Evolutionary conservation across 768 basidiomycete species (phyloP), one percentile per base, ranked within the genome.

Genomic region (Serendipita sp.): DNA sequence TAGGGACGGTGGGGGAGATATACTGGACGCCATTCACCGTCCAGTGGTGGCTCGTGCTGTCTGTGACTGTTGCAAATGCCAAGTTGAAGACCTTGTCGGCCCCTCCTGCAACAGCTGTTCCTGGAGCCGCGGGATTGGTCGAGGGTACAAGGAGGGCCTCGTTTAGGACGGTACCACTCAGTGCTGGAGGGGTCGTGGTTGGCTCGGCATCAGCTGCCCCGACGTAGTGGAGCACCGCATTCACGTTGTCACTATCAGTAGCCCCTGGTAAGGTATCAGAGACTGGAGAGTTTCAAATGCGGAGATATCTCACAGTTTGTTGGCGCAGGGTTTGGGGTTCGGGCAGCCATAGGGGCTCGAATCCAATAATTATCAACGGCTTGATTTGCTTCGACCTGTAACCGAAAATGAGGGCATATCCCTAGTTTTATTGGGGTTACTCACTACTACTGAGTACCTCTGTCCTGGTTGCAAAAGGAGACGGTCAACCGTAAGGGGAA

Each of bases 401-500:
- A n/a, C 16, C 13, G 4, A 34, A 33, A 10, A 10, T 60, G 23
- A 37, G 18, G 10, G 6, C 40, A 2, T 4, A 11, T 45, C 13
- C 40, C 13, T 5, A 1, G 15, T 40, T 27, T 44, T 45, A 0
- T 15, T 23, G 16, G 11, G 34, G 11, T 16, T 6, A 43, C 62
- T 43, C 33, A 60, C 55, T 15, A 81, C 69, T 65, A 81, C 71
- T 0, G 80, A 79, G 68, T 83, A 83, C 15, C 81, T 76, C 69
- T 83, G 82, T 1, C 76, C 81, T 10, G 73, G 72, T 63, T 75
- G 80, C 43, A 84, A 78, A 4, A 75, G 69, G 55, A 81, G 74
- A 10, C 71, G 67, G 62, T 80, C 76, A 2, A 78, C 75, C 0
- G 62, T 64, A 11, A 75, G 64, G 0, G 81, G 79, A 31, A 73